phyloP scores from a whole-genome alignment of 192 early-diverging fungal species.

The Backusella circina region DNA sequence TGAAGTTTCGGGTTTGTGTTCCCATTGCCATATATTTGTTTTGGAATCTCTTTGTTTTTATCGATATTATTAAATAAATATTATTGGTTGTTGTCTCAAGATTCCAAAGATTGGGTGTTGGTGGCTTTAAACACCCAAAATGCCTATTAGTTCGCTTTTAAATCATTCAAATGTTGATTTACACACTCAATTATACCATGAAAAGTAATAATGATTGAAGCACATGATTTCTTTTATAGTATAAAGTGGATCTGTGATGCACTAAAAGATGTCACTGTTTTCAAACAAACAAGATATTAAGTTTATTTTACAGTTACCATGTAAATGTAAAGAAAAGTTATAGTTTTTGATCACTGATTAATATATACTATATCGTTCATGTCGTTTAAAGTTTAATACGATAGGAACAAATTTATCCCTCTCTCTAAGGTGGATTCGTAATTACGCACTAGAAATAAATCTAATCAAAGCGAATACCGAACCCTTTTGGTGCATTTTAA shows the following conservation, averaged over 20 bases:
- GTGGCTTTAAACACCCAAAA: neutral
- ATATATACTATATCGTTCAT: neutral
- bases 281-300: neutral
- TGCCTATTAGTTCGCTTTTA: neutral
- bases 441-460: neutral
- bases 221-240: neutral
- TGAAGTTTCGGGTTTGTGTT: constrained; percentile 2
- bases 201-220: neutral
- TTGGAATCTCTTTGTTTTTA: constrained; percentile 5
- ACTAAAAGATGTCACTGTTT: neutral
- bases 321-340: neutral
- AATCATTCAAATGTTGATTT: neutral
- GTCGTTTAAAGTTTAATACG: neutral
- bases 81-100: neutral
- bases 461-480: neutral
- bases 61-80: constrained; percentile 5
- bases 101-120: neutral
- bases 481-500: no score
- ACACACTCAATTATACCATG: neutral
- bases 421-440: neutral
- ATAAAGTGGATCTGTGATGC: neutral
- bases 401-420: neutral
- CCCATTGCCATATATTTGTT: constrained; percentile 2
- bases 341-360: neutral
- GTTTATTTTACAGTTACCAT: neutral